These are phyloP conservation scores for Nakazawaea anatomiae DNA, from an alignment of 805 yeast species.

Conservation along the genomic window DNA sequence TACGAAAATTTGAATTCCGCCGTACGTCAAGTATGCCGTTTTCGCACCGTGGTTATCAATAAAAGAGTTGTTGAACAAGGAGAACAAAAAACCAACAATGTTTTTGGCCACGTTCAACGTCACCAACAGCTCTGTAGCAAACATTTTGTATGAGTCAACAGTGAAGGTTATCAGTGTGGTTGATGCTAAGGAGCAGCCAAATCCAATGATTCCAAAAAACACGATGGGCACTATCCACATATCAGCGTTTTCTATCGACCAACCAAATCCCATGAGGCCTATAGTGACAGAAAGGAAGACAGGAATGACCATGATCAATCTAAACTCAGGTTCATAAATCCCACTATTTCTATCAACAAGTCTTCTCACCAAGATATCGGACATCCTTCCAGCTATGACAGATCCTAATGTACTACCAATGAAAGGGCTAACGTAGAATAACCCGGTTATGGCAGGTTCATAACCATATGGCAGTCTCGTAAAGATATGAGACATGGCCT, in stretches of 20 bases:
- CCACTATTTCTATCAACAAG: constrained; percentile 44
- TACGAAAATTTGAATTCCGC: constrained; percentile 42
- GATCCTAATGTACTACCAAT: constrained; percentile 56
- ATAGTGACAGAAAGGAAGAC: constrained; percentile 35
- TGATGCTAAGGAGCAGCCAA: constrained; percentile 56
- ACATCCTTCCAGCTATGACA: constrained; percentile 41
- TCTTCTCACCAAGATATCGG: constrained; percentile 41
- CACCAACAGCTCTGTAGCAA: constrained; percentile 55
- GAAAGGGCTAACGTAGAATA: constrained; percentile 51
- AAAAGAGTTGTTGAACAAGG: constrained; percentile 48
- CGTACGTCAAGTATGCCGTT: constrained; percentile 46
- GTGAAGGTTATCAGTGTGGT: constrained; percentile 57
- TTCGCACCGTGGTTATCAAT: constrained; percentile 34
- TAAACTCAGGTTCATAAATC: constrained; percentile 57
- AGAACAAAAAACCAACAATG: constrained; percentile 47
- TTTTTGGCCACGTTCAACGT: constrained; percentile 51
- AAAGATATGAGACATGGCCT: constrained; percentile 47
- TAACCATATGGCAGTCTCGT: constrained; percentile 37
- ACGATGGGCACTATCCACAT: constrained; percentile 54
- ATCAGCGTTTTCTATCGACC: constrained; percentile 43
- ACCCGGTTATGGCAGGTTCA: constrained; percentile 40
- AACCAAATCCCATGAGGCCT: constrained; percentile 61
- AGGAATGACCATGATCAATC: constrained; percentile 49
- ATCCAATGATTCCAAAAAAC: constrained; percentile 49
- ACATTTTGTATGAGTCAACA: constrained; percentile 50